Conservation (phyloP, 2,329 filamentous ascomycete species). For the Fusarium sp. region DNA sequence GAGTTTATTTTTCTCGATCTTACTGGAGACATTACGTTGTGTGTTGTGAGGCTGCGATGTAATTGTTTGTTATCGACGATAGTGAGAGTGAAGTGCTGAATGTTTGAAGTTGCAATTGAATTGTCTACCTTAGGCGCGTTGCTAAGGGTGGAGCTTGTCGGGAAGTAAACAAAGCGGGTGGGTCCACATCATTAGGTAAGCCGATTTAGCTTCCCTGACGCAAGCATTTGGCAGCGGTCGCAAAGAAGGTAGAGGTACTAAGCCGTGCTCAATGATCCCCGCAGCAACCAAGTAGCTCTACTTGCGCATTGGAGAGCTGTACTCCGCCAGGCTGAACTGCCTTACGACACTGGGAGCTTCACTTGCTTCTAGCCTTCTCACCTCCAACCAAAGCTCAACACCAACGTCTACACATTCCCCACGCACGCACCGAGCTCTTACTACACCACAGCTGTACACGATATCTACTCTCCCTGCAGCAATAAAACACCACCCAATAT, state of each 20-base stretch:
- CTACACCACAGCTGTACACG: conserved; percentile 11
- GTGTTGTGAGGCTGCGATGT: conserved; percentile 26
- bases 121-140: conserved; percentile 43
- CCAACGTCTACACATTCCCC: conserved; percentile 22
- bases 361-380: conserved; percentile 47
- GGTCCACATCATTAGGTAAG: conserved; percentile 46
- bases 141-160: conserved; percentile 39
- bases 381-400: conserved; percentile 45
- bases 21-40: conserved; percentile 61
- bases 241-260: conserved; percentile 40
- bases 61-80: conserved; percentile 15
- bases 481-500: conserved; percentile 72
- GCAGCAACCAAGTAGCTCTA: conserved; percentile 42
- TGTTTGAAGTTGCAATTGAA: conserved; percentile 27
- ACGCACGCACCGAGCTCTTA: conserved; percentile 10
- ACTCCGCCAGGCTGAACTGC: conserved; percentile 60
- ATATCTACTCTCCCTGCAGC: conserved; percentile 11
- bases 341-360: conserved; percentile 57
- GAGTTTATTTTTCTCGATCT: conserved; percentile 55
- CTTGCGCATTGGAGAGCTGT: conserved; percentile 39
- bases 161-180: conserved; percentile 50
- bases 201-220: conserved; percentile 40
- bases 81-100: conserved; percentile 22
- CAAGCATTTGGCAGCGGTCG: conserved; percentile 31
- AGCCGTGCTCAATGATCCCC: background rate